Conservation (phyloP, 208 protist species). For the Blechomonas ayalai region DNA sequence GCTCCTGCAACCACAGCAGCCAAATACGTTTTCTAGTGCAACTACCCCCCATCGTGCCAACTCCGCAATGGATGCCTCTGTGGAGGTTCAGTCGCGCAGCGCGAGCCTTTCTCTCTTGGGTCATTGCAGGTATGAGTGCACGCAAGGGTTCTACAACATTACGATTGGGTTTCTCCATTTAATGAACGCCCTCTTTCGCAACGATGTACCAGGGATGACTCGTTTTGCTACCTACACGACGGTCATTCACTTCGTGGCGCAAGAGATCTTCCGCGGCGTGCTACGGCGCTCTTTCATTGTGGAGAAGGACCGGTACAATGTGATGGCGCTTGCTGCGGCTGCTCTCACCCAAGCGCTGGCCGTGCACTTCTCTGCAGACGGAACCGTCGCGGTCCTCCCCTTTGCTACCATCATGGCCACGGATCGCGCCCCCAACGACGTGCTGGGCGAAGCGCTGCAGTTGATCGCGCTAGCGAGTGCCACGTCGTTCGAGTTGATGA, state of each 20-base stretch:
- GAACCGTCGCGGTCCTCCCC: constrained; percentile 13
- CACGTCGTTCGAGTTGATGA: constrained; percentile 40
- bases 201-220: constrained; percentile 32
- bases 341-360: constrained; percentile 53
- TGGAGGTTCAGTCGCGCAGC: constrained; percentile 10
- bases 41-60: not conserved
- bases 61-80: not conserved
- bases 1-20: constrained; percentile 31
- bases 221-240: constrained; percentile 40
- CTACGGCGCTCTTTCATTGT: constrained; percentile 40
- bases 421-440: constrained; percentile 64
- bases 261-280: constrained; percentile 69
- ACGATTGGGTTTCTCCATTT: constrained; percentile 76
- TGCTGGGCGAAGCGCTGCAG: constrained; percentile 56
- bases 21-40: not conserved
- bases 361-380: constrained; percentile 26
- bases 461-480: constrained; percentile 34
- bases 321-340: constrained; percentile 60
- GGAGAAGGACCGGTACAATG: constrained; percentile 53
- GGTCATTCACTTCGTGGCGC: constrained; percentile 65
- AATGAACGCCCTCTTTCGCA: constrained; percentile 56
- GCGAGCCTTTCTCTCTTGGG: constrained; percentile 54
- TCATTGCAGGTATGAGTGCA: constrained; percentile 73
- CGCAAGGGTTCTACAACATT: constrained; percentile 60
- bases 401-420: constrained; percentile 67